Percentiles rank a stretch among this genome's conserved stretches.
phyloP scores from a whole-genome alignment of 805 yeast species.

The Nakazawaea laoshanensis region DNA sequence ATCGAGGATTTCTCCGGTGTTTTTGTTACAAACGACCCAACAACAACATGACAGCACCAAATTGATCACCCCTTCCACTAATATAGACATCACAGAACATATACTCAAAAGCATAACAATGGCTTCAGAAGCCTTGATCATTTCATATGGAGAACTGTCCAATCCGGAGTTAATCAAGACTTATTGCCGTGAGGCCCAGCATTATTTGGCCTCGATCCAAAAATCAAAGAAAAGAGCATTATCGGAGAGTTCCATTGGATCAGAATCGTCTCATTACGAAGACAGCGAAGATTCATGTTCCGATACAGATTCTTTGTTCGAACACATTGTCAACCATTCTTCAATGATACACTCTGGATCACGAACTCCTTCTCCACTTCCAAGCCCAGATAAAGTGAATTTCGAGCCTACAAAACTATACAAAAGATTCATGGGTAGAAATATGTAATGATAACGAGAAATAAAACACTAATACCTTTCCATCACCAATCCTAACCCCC shows the following conservation, averaged over 20 bases:
- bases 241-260: slow-evolving; percentile 2
- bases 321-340: slow-evolving; percentile 8
- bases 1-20: slow-evolving; percentile 6
- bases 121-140: slow-evolving; percentile 4
- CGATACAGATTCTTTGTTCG: slow-evolving; percentile 10
- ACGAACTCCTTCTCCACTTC: slow-evolving; percentile 9
- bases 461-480: too few species aligned
- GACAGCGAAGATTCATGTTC: slow-evolving; percentile 8
- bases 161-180: slow-evolving; percentile 5
- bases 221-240: slow-evolving; percentile 9
- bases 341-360: slow-evolving; percentile 1
- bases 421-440: too few species aligned
- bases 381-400: slow-evolving; percentile 7
- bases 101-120: slow-evolving; percentile 2
- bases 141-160: slow-evolving; percentile 1
- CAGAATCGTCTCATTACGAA: neutral
- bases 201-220: slow-evolving; percentile 7
- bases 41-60: neutral
- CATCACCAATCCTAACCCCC: too few species aligned
- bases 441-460: too few species aligned
- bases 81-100: slow-evolving; percentile 5
- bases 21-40: slow-evolving; percentile 1
- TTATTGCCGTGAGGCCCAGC: slow-evolving; percentile 5
- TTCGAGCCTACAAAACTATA: too few species aligned
- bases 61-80: slow-evolving; percentile 8